Conservation (phyloP, 352 stramenopile species). For the Pythium grandisporangium region DNA sequence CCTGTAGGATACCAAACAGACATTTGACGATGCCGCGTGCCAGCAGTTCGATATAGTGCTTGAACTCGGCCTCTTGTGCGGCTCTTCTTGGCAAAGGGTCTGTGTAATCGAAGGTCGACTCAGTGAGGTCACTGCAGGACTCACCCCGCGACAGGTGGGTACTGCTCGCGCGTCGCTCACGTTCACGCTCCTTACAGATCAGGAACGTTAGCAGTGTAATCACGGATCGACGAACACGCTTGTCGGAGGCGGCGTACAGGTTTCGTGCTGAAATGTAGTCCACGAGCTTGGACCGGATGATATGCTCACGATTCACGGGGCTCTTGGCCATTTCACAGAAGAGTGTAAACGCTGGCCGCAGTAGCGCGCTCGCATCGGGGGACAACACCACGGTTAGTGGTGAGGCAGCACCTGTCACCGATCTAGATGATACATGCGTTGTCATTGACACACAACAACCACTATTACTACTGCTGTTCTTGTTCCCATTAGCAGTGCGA, state of each 20-base stretch:
- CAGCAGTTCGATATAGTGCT: constrained; percentile 66
- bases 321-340: constrained; percentile 62
- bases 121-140: not conserved
- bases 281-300: constrained; percentile 54
- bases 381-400: constrained; percentile 4
- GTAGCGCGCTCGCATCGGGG: constrained; percentile 13
- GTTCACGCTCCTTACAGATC: constrained; percentile 48
- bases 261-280: constrained; percentile 40
- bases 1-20: constrained; percentile 52
- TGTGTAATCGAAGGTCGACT: not conserved
- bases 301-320: constrained; percentile 33
- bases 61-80: constrained; percentile 29
- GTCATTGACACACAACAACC: not conserved
- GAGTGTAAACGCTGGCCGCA: constrained; percentile 36
- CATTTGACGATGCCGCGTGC: constrained; percentile 64
- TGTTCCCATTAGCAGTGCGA: constrained; percentile 2
- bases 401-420: not conserved
- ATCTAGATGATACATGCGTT: no score
- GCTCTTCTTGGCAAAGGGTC: not conserved
- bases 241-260: constrained; percentile 53
- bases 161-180: constrained; percentile 6
- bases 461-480: not conserved
- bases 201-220: constrained; percentile 50
- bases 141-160: not conserved
- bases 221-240: constrained; percentile 40